Conservation (phyloP, 1,284 basidiomycete genomes). For the Cutaneotrichosporon daszewskae region DNA sequence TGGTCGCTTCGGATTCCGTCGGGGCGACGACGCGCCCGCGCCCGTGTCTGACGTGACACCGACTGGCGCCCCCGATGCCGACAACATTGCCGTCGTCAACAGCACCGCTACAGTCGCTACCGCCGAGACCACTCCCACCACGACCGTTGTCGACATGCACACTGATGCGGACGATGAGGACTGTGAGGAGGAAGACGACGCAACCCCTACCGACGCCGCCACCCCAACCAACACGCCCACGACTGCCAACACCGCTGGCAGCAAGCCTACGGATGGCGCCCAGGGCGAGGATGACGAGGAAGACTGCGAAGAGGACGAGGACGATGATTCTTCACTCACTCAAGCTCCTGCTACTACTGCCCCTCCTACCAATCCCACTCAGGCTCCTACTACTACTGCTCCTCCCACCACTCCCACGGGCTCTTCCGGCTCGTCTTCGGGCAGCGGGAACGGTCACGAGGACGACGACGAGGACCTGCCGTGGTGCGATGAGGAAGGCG, state of each 20-base stretch:
- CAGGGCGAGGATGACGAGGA: too few relatives aligned
- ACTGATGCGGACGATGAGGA: neutral
- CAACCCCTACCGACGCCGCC: conserved; percentile 60
- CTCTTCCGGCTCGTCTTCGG: neutral
- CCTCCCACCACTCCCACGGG: neutral
- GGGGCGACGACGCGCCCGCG: conserved; percentile 1
- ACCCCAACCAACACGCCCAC: conserved; percentile 34
- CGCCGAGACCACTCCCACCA: neutral
- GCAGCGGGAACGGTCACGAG: neutral
- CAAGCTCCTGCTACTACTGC: too few relatives aligned
- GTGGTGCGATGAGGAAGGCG: conserved; percentile 15
- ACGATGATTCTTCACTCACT: too few relatives aligned
- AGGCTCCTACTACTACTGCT: neutral
- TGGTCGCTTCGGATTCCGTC: conserved; percentile 6
- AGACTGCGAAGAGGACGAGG: too few relatives aligned
- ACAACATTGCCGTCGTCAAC: neutral
- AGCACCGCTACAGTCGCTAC: neutral
- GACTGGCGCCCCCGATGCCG: neutral
- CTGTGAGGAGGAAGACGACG: conserved; percentile 21
- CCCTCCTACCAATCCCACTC: too few relatives aligned
- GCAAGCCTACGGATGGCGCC: too few relatives aligned
- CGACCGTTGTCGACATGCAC: neutral
- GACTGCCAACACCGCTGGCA: neutral
- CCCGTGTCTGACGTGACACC: too few relatives aligned
- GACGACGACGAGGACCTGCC: conserved; percentile 13